Evolutionary conservation across 495 filamentous ascomycete genomes (phyloP).

Genomic region (Lentithecium fluviatile): DNA sequence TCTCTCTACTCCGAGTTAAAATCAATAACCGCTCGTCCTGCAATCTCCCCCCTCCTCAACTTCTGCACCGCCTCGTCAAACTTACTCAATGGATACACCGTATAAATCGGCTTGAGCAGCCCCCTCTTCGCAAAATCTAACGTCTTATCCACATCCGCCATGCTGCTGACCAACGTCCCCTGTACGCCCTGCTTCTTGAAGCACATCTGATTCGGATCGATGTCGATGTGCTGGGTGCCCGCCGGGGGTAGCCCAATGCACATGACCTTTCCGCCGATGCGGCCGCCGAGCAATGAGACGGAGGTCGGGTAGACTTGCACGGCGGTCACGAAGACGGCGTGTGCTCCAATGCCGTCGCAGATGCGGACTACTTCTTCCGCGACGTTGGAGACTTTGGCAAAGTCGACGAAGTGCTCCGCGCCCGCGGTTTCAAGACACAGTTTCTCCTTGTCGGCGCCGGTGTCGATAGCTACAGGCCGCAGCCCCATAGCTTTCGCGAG

Average conservation of each 20-base stretch:
- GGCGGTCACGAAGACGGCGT: constrained; percentile 38
- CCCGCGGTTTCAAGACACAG: constrained; percentile 33
- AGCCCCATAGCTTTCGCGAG: constrained; percentile 44
- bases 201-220: constrained; percentile 31
- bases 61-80: constrained; percentile 37
- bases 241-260: constrained; percentile 36
- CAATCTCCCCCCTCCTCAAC: constrained; percentile 37
- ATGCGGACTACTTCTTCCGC: constrained; percentile 28
- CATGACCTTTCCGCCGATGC: constrained; percentile 36
- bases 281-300: constrained; percentile 10
- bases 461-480: constrained; percentile 35
- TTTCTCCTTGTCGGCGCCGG: constrained; percentile 33
- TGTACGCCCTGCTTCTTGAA: constrained; percentile 34
- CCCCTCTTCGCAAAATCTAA: constrained; percentile 37
- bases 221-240: constrained; percentile 27
- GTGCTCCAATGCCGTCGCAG: constrained; percentile 36
- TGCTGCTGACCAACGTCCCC: constrained; percentile 36
- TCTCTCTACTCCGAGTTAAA: constrained; percentile 35
- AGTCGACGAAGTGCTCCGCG: constrained; percentile 39
- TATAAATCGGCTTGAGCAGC: constrained; percentile 35
- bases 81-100: constrained; percentile 27
- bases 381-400: constrained; percentile 27
- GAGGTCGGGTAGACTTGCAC: constrained; percentile 28
- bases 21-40: constrained; percentile 36
- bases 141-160: constrained; percentile 36